These are phyloP conservation scores for Ramichloridium luteum DNA, from an alignment of 2,329 filamentous ascomycete genomes.

Conservation along the genomic window DNA sequence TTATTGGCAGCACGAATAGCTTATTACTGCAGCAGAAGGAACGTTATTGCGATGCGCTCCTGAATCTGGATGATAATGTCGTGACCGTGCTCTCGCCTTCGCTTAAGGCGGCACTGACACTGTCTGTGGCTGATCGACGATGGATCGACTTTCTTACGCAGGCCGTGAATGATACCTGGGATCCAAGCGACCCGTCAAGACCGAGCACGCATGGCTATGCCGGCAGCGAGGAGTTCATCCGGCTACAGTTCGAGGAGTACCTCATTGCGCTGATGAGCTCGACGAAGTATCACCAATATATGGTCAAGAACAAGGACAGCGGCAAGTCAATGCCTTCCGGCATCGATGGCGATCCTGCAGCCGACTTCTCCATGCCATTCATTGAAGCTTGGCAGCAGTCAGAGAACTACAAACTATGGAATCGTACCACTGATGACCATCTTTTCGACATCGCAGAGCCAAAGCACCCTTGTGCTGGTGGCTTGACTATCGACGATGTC, in stretches of 20 bases:
- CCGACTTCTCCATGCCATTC: slow-evolving; percentile 75
- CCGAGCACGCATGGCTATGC: slow-evolving; percentile 94
- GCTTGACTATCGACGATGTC: slow-evolving; percentile 85
- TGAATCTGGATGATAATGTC: slow-evolving; percentile 84
- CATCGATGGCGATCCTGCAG: slow-evolving; percentile 66
- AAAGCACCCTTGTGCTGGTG: slow-evolving; percentile 83
- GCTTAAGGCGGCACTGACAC: slow-evolving; percentile 58
- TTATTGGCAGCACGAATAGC: slow-evolving; percentile 94
- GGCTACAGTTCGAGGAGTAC: slow-evolving; percentile 95
- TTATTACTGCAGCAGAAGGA: slow-evolving; percentile 88
- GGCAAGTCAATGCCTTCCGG: slow-evolving; percentile 50
- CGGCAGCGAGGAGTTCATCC: slow-evolving; percentile 93
- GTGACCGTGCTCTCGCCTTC: slow-evolving; percentile 75
- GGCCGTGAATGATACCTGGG: slow-evolving; percentile 92
- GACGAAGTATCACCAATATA: slow-evolving; percentile 65
- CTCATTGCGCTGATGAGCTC: slow-evolving; percentile 76
- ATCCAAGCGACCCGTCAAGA: slow-evolving; percentile 72
- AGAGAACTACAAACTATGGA: slow-evolving; percentile 85
- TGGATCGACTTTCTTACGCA: slow-evolving; percentile 97
- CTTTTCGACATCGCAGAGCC: slow-evolving; percentile 92
- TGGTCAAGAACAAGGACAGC: slow-evolving; percentile 30
- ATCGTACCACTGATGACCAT: slow-evolving; percentile 59
- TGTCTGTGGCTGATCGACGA: slow-evolving; percentile 77
- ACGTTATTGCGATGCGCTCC: slow-evolving; percentile 87
- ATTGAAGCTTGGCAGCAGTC: slow-evolving; percentile 78